Evolutionary conservation across 176 grass and related monocot genomes (phyloP).

Genomic region (Tillandsia leiboldiana): DNA sequence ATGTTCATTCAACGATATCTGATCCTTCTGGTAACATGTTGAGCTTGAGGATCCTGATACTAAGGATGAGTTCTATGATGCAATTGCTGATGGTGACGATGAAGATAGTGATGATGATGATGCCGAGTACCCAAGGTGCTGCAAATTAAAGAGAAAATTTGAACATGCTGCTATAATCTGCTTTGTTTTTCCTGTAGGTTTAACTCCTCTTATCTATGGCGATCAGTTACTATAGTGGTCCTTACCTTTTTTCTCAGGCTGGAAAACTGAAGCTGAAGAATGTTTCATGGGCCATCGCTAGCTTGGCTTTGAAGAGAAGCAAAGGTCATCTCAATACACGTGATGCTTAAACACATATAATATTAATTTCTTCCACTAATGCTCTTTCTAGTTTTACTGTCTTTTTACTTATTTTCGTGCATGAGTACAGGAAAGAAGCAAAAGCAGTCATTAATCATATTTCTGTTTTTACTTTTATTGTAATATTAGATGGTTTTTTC

Average conservation of each 20-base stretch:
- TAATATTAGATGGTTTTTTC: slow-evolving; percentile 10
- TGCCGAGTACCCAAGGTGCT: slow-evolving; percentile 43
- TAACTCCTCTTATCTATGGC: not conserved
- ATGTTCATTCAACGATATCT: slow-evolving; percentile 40
- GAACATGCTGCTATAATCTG: slow-evolving; percentile 1
- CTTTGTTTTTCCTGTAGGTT: not conserved
- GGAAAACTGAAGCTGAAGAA: slow-evolving; percentile 87
- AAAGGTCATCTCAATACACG: slow-evolving; percentile 52
- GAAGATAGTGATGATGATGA: slow-evolving; percentile 67
- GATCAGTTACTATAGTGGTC: no score
- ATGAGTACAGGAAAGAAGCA: not conserved
- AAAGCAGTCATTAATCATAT: not conserved
- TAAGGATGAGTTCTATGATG: slow-evolving; percentile 94
- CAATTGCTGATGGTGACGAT: slow-evolving; percentile 65
- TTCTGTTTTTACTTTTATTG: not conserved
- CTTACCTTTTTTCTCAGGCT: slow-evolving; percentile 34
- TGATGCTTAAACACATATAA: not conserved
- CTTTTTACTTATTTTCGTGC: not conserved
- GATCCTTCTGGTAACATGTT: slow-evolving; percentile 35
- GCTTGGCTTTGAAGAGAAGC: slow-evolving; percentile 53
- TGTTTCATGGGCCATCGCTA: slow-evolving; percentile 82
- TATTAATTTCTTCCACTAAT: not conserved
- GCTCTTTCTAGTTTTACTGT: not conserved
- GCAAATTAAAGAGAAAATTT: slow-evolving; percentile 6
- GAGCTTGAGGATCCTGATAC: slow-evolving; percentile 54